Evolutionary conservation across 2,329 filamentous ascomycete species (phyloP), one percentile per base, ranked within the genome.

Genomic region (Microdochium bolleyi): DNA sequence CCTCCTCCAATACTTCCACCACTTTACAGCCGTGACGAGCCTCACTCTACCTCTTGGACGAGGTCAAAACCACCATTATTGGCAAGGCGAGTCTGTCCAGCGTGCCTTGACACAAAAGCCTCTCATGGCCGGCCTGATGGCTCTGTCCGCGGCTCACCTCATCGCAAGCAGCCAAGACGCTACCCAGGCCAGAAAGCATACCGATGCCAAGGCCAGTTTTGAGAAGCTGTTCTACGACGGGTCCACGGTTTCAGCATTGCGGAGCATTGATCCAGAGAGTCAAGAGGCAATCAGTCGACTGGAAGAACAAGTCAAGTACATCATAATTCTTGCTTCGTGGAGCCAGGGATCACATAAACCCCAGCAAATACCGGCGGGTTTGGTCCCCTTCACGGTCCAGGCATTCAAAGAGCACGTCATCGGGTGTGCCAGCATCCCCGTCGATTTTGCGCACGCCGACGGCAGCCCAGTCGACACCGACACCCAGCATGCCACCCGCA

Each of bases 1-100:
- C 44, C 55, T 53, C 11, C 51, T 65, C 30, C 55, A 50, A n/a
- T 64, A 64, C 51, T 60, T 65, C 32, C 58, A 64, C 46, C 60
- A 64, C 46, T 64, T 60, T n/a, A n/a, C n/a, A n/a, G n/a, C n/a
- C n/a, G n/a, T n/a, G n/a, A n/a, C n/a, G n/a, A n/a, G n/a, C n/a
- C n/a, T n/a, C n/a, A n/a, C n/a, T n/a, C n/a, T 51, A 58, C 60
- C 60, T 44, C 38, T 8, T n/a, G 16, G 7, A 22, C 16, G 19
- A 22, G 16, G 9, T n/a, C 9, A 19, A 22, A 9, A 7, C 38
- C 8, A n/a, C 38, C 38, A 9, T 19, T 22, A 44, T n/a, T 44
- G 38, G 38, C 38, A 44, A n/a, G 8, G 9, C 7, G 9, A 44
- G 7, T 8, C 21, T n/a, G 38, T 44, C 38, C 21, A n/a, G 38